These are phyloP conservation scores for Boletus sensibilis DNA, from an alignment of 768 basidiomycete genomes.

Conservation along the genomic window DNA sequence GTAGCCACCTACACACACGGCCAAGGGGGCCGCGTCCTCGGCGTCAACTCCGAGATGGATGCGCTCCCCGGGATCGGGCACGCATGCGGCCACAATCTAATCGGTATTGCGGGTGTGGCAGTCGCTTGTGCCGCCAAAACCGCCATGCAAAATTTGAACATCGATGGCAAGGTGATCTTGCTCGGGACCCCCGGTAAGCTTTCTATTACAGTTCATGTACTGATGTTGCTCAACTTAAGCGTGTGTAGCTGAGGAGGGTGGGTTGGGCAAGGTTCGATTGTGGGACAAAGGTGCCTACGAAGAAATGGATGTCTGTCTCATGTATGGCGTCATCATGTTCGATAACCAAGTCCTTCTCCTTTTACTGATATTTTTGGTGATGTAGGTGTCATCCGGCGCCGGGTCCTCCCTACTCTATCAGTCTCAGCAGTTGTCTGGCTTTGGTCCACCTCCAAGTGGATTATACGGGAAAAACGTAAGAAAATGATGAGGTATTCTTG, in stretches of 20 bases:
- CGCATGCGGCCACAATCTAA: conserved; percentile 82
- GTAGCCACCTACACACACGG: conserved; percentile 66
- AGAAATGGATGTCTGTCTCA: conserved; percentile 74
- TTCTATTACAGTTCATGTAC: background rate
- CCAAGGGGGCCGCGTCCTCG: conserved; percentile 65
- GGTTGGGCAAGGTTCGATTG: conserved; percentile 69
- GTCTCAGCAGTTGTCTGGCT: conserved; percentile 63
- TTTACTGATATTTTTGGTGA: background rate
- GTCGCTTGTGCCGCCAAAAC: conserved; percentile 68
- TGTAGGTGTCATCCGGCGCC: conserved; percentile 80
- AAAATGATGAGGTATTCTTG: background rate
- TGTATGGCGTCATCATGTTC: conserved; percentile 40
- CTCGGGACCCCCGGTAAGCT: conserved; percentile 73
- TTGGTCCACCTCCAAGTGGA: conserved; percentile 59
- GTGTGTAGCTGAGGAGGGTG: conserved; percentile 70
- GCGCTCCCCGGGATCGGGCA: conserved; percentile 61
- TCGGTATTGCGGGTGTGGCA: conserved; percentile 73
- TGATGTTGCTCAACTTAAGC: background rate
- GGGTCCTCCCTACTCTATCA: conserved; percentile 67
- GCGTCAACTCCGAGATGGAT: conserved; percentile 78
- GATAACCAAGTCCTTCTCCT: background rate
- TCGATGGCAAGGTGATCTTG: conserved; percentile 66
- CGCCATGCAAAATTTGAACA: conserved; percentile 57
- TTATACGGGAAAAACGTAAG: conserved; percentile 72
- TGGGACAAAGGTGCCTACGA: conserved; percentile 71